Evolutionary conservation across 495 filamentous ascomycete species (phyloP).

Genomic region (Aspergillus egyptiacus): DNA sequence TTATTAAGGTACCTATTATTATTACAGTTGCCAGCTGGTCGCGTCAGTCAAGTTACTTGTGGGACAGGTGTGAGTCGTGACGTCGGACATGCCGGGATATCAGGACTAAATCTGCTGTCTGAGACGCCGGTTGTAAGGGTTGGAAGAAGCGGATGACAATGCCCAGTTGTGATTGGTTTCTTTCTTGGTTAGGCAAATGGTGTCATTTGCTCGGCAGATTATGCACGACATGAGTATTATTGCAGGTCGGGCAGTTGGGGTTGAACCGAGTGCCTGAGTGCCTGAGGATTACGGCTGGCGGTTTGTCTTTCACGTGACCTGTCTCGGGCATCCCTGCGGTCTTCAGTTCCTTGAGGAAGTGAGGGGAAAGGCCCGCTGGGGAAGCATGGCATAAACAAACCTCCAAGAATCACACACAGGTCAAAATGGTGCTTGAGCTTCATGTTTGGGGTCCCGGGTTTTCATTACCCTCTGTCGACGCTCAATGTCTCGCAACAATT

Average conservation of each 20-base stretch:
- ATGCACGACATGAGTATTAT: neutral
- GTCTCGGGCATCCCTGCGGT: neutral
- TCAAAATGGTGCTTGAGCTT: conserved; percentile 62
- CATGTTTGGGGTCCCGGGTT: conserved; percentile 92
- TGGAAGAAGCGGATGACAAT: too few species aligned
- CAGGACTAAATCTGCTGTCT: neutral
- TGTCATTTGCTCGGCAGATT: too few species aligned
- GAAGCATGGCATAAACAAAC: neutral
- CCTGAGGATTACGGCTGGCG: too few species aligned
- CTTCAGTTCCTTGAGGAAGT: neutral
- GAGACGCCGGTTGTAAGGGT: too few species aligned
- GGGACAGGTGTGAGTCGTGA: conserved; percentile 3
- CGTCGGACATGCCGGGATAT: conserved; percentile 3
- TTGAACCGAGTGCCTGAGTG: neutral
- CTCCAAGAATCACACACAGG: neutral
- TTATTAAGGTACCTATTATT: too few species aligned
- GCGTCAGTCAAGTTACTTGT: conserved; percentile 9
- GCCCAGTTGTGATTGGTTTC: too few species aligned
- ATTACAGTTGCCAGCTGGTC: conserved; percentile 9
- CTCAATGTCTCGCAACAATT: conserved; percentile 76
- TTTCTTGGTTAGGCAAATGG: too few species aligned
- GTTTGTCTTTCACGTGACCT: conserved; percentile 9
- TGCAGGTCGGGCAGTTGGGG: too few species aligned
- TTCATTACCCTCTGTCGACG: conserved; percentile 78
- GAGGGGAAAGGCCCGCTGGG: too few species aligned